Conservation (phyloP, 202 grass and related monocot genomes). For the Brachypodium distachyon region DNA sequence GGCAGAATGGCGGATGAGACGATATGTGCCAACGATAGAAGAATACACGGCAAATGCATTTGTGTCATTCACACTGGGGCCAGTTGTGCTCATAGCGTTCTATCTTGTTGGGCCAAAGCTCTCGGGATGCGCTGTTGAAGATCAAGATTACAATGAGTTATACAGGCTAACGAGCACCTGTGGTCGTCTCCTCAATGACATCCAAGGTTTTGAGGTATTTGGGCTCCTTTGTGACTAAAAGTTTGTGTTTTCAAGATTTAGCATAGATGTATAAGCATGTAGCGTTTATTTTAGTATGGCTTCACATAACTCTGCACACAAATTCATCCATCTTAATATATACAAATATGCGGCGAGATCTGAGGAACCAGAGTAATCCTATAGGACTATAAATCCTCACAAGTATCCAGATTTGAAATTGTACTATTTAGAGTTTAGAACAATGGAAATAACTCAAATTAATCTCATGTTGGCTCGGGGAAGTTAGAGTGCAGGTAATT, state of each 20-base stretch:
- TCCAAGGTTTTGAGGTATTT: slow-evolving; percentile 47
- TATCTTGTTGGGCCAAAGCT: slow-evolving; percentile 60
- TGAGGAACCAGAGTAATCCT: neutral
- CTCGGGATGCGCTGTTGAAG: slow-evolving; percentile 13
- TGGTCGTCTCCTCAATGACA: slow-evolving; percentile 58
- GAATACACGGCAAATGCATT: slow-evolving; percentile 62
- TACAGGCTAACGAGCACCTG: slow-evolving; percentile 54
- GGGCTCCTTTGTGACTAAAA: neutral
- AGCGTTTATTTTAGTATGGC: neutral
- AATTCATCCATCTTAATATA: neutral
- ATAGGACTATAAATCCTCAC: neutral
- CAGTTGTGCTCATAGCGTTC: slow-evolving; percentile 50
- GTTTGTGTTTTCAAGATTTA: neutral
- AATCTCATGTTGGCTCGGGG: no score
- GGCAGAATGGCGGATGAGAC: slow-evolving; percentile 39
- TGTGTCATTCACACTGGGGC: slow-evolving; percentile 50
- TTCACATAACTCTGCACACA: neutral
- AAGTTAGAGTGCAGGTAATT: no score
- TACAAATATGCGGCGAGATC: neutral
- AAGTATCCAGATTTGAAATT: neutral
- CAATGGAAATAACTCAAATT: no score
- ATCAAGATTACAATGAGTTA: slow-evolving; percentile 45
- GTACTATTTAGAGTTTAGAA: no score
- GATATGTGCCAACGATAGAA: slow-evolving; percentile 30
- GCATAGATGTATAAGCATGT: neutral